Conservation (phyloP, 768 basidiomycete genomes). For the Suillus variegatus region DNA sequence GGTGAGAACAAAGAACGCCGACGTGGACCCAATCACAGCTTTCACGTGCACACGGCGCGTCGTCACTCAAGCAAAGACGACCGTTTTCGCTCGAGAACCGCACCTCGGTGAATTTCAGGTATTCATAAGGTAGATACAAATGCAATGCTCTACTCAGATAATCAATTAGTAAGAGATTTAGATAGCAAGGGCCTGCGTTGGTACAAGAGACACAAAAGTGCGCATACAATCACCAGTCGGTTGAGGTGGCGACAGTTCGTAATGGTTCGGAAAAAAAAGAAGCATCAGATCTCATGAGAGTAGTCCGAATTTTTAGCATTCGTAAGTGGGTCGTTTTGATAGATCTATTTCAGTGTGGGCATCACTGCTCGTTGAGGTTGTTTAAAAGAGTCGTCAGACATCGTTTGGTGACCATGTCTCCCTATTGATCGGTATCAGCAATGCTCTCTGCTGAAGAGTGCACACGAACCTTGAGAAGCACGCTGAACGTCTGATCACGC, state of each 20-base stretch:
- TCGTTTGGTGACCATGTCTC: slow-evolving; percentile 97
- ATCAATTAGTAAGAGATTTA: slow-evolving; percentile 33
- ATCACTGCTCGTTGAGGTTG: slow-evolving; percentile 75
- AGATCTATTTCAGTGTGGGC: neutral
- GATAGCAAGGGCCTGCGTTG: slow-evolving; percentile 25
- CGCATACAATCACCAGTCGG: slow-evolving; percentile 26
- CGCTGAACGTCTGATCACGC: slow-evolving; percentile 89
- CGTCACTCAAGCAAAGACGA: neutral
- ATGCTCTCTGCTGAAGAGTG: neutral
- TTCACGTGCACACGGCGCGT: neutral
- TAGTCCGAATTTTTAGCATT: slow-evolving; percentile 5
- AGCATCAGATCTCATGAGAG: neutral
- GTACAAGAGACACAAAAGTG: slow-evolving; percentile 27
- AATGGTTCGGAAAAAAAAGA: neutral
- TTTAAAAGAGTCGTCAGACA: slow-evolving; percentile 88
- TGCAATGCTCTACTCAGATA: slow-evolving; percentile 30
- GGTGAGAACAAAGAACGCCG: neutral
- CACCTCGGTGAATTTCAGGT: slow-evolving; percentile 13
- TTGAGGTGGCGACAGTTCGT: slow-evolving; percentile 2
- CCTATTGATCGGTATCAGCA: slow-evolving; percentile 45
- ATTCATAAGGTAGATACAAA: slow-evolving; percentile 28
- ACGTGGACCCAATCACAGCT: neutral
- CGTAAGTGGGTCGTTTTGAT: slow-evolving; percentile 4
- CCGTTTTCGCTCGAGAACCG: neutral
- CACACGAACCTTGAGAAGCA: slow-evolving; percentile 76